Percentiles rank a stretch among this genome's conserved stretches.
Evolutionary conservation across 305 asterid genomes (phyloP).

Genomic region (Fraxinus floribunda): DNA sequence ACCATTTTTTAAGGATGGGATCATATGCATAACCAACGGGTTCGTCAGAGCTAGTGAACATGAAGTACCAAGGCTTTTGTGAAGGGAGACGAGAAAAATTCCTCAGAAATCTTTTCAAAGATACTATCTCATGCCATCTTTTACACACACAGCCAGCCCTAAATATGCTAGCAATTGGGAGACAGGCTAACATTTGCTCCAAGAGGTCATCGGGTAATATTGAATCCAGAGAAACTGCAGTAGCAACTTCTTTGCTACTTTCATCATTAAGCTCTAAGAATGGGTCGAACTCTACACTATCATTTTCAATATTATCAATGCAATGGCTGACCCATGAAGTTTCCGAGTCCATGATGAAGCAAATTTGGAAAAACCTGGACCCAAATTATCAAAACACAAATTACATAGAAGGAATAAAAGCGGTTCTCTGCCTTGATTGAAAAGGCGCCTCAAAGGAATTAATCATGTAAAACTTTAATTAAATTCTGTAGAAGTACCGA

Average conservation of each 20-base stretch:
- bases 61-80: conserved; percentile 93
- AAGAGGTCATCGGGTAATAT: conserved; percentile 78
- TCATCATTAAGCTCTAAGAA: conserved; percentile 56
- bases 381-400: conserved; percentile 3
- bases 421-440: neutral
- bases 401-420: neutral
- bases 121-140: conserved; percentile 79
- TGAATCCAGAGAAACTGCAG: conserved; percentile 54
- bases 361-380: conserved; percentile 30
- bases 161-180: conserved; percentile 78
- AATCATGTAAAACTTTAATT: neutral
- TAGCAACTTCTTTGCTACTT: conserved; percentile 37
- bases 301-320: conserved; percentile 31
- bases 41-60: conserved; percentile 90
- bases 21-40: conserved; percentile 80
- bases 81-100: conserved; percentile 45
- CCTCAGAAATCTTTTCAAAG: conserved; percentile 65
- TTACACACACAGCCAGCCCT: conserved; percentile 78
- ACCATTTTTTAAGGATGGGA: conserved; percentile 73
- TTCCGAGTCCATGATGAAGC: conserved; percentile 65
- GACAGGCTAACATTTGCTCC: conserved; percentile 73
- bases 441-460: neutral
- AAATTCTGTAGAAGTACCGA: neutral
- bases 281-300: conserved; percentile 32
- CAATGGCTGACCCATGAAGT: conserved; percentile 84